Evolutionary conservation across 768 basidiomycete species (phyloP), one percentile per base, ranked within the genome.

Genomic region (Coprinellus aureogranulatus): DNA sequence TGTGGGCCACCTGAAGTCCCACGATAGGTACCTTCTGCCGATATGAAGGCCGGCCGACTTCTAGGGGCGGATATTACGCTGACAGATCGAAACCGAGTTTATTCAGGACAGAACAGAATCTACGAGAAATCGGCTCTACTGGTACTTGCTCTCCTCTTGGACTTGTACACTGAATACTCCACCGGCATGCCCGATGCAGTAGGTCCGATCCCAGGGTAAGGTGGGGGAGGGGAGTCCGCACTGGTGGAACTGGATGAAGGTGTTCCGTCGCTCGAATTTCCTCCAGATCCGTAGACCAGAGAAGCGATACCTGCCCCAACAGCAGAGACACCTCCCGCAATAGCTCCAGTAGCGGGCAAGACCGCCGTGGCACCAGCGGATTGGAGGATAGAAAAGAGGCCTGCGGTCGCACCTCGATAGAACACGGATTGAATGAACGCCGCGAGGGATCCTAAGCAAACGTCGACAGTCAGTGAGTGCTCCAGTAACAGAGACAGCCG

Each of bases 371-470:
- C 55, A 28, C 48, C 48, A 8, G 47, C 47, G 8, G 55, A 34
- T 30, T 57, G 55, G 18, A 57, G 48, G 16, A 57, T n/a, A n/a
- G 55, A 57, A 26, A 57, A 57, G 10, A 57, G 2, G 5, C 55
- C 55, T 4, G 37, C 37, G 10, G 55, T 57, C n/a, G 48, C 47
- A 14, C 55, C 55, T 26, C 55, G 22, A 23, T 56, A 56, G 45
- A 56, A 56, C 14, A n/a, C 22, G 4, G 55, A 49, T 6, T 56
- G 55, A n/a, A 40, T 40, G 20, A 48, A 31, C 28, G 55, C 55
- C 9, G 55, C 55, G 14, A 56, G 20, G 22, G 55, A 56, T 10
- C 55, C 55, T 56, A 34, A 11, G 34, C 16, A 18, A 12, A 28
- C 10, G 18, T 11, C 14, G 11, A 2, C 14, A 16, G 31, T 20